Percentiles rank a stretch among this genome's conserved stretches.
Conservation (phyloP, 805 yeast genomes). For the Grigorovia transvaalensis region DNA sequence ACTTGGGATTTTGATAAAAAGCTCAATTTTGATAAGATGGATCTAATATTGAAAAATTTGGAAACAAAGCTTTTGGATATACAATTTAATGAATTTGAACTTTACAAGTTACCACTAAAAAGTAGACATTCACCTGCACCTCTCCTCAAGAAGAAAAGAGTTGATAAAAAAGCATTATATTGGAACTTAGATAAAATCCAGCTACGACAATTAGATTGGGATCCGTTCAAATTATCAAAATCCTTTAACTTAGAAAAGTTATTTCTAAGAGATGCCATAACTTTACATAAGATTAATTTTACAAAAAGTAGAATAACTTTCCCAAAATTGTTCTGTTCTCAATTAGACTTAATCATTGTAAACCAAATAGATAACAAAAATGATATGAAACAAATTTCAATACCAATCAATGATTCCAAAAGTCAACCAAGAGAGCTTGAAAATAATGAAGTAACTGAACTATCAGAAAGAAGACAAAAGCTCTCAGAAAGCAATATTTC, state of each 20-base stretch:
- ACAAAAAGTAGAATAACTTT: neutral
- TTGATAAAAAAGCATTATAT: neutral
- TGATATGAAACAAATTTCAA: neutral
- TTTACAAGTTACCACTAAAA: slow-evolving; percentile 7
- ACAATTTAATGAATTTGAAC: slow-evolving; percentile 13
- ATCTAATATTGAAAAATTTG: slow-evolving; percentile 1
- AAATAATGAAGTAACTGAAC: neutral
- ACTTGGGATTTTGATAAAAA: neutral
- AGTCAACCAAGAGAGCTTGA: neutral
- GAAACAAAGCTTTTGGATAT: slow-evolving; percentile 8
- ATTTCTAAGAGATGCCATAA: neutral
- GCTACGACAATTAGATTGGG: slow-evolving; percentile 12
- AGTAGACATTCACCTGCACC: neutral
- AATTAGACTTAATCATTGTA: neutral
- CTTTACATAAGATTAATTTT: neutral
- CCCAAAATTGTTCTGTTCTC: neutral
- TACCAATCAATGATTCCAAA: neutral
- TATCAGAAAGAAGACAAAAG: neutral
- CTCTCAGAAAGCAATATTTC: neutral
- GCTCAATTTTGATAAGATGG: neutral
- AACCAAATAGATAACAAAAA: neutral
- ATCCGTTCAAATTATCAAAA: slow-evolving; percentile 7
- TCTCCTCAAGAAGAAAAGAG: neutral
- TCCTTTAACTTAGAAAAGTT: neutral
- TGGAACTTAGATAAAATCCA: slow-evolving; percentile 13